Evolutionary conservation across 768 basidiomycete genomes (phyloP).

Genomic region (Cubamyces lactineus): DNA sequence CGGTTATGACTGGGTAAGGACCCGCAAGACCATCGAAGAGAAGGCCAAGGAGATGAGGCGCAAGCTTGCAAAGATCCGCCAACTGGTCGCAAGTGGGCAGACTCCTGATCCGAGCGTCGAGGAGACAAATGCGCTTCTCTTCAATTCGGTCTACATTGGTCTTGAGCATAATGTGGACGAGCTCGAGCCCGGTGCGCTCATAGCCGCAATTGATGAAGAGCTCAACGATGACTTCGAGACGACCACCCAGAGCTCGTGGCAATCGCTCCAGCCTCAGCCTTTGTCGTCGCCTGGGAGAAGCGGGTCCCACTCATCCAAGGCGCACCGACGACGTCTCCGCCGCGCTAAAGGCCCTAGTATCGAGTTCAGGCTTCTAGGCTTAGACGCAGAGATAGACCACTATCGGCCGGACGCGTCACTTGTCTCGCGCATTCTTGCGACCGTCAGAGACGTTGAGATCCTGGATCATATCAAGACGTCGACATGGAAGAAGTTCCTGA

Average conservation of each 20-base stretch:
- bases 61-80: conserved; percentile 84
- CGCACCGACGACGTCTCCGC: conserved; percentile 50
- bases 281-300: conserved; percentile 41
- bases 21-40: conserved; percentile 84
- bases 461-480: conserved; percentile 98
- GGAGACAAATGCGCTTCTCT: conserved; percentile 73
- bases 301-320: conserved; percentile 24
- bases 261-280: conserved; percentile 64
- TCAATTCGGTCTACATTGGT: conserved; percentile 95
- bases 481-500: conserved; percentile 98
- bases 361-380: conserved; percentile 73
- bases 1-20: conserved; percentile 92
- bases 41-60: conserved; percentile 88
- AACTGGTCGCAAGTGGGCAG: conserved; percentile 90
- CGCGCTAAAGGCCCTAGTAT: conserved; percentile 81
- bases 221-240: conserved; percentile 77
- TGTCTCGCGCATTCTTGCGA: conserved; percentile 68
- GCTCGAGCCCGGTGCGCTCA: conserved; percentile 72
- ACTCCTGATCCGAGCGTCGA: conserved; percentile 76
- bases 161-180: conserved; percentile 77
- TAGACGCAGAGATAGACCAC: conserved; percentile 69
- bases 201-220: conserved; percentile 93
- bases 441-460: conserved; percentile 80
- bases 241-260: conserved; percentile 86
- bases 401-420: conserved; percentile 57